phyloP scores from a whole-genome alignment of 257 asterid genomes.

The Solanum dulcamara region DNA sequence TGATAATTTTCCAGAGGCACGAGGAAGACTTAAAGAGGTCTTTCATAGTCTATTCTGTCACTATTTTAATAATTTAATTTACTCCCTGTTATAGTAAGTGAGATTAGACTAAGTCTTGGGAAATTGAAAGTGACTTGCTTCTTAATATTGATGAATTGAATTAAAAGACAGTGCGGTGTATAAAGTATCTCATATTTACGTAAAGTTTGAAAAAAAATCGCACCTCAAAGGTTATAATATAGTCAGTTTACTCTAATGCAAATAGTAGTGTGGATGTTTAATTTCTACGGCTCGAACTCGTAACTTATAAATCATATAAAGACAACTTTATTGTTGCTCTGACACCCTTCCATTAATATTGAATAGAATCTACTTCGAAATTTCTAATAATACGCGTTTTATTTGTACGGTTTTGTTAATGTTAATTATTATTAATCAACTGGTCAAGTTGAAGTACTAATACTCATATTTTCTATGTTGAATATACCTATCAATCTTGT shows the following conservation, averaged over 20 bases:
- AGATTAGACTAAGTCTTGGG: background rate
- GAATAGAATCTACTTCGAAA: background rate
- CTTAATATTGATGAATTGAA: background rate
- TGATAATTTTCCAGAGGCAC: background rate
- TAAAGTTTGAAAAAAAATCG: background rate
- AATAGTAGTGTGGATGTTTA: background rate
- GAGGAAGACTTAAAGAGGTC: background rate
- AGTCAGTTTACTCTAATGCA: rapidly evolving
- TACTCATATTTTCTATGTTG: background rate
- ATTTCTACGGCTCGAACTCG: background rate
- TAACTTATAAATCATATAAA: background rate
- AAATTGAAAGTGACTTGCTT: background rate
- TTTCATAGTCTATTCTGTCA: background rate
- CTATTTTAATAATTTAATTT: background rate
- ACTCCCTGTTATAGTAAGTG: background rate
- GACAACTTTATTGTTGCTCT: background rate
- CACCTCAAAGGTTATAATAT: background rate
- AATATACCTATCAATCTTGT: background rate
- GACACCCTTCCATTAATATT: background rate
- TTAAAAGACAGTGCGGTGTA: background rate
- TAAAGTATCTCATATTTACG: background rate
- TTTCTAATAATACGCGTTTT: background rate
- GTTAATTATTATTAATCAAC: background rate
- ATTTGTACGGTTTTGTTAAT: background rate
- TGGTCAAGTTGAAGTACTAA: background rate